These are phyloP conservation scores for Aspergillus haitiensis DNA, from an alignment of 495 filamentous ascomycete species.

Conservation along the genomic window DNA sequence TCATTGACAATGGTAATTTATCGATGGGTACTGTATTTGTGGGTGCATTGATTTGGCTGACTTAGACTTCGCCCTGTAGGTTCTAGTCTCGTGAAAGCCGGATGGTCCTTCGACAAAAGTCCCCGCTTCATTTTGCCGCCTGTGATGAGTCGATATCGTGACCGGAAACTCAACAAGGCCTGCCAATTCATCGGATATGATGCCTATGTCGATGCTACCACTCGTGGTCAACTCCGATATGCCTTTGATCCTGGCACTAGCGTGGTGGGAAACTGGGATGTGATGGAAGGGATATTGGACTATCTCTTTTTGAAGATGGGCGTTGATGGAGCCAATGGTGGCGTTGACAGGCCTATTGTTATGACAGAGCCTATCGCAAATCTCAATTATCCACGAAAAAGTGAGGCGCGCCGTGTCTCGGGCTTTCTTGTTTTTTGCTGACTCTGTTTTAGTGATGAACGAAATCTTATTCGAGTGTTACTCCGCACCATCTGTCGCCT, in stretches of 20 bases:
- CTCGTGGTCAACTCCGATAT: slow-evolving; percentile 83
- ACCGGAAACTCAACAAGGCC: slow-evolving; percentile 84
- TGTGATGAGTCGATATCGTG: slow-evolving; percentile 89
- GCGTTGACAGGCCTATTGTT: slow-evolving; percentile 80
- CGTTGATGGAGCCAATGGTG: slow-evolving; percentile 68
- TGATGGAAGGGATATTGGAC: slow-evolving; percentile 89
- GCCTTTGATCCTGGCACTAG: slow-evolving; percentile 88
- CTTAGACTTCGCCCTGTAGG: slow-evolving; percentile 50
- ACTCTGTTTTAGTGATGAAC: slow-evolving; percentile 71
- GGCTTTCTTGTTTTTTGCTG: slow-evolving; percentile 12
- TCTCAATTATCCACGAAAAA: slow-evolving; percentile 77
- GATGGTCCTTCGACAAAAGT: slow-evolving; percentile 84
- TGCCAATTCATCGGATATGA: slow-evolving; percentile 90
- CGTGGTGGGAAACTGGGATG: slow-evolving; percentile 95
- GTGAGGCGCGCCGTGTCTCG: slow-evolving; percentile 48
- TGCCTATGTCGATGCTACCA: slow-evolving; percentile 90
- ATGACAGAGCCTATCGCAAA: slow-evolving; percentile 97
- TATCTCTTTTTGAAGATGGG: slow-evolving; percentile 92
- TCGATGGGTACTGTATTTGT: not conserved
- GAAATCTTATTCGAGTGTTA: slow-evolving; percentile 97
- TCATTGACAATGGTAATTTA: slow-evolving; percentile 91
- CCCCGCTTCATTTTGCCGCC: slow-evolving; percentile 81
- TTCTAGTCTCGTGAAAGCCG: slow-evolving; percentile 83
- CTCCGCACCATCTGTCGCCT: slow-evolving; percentile 79
- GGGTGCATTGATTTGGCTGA: not conserved